These are phyloP conservation scores for Xylaria intraflava DNA, from an alignment of 495 filamentous ascomycete genomes.

Conservation along the genomic window DNA sequence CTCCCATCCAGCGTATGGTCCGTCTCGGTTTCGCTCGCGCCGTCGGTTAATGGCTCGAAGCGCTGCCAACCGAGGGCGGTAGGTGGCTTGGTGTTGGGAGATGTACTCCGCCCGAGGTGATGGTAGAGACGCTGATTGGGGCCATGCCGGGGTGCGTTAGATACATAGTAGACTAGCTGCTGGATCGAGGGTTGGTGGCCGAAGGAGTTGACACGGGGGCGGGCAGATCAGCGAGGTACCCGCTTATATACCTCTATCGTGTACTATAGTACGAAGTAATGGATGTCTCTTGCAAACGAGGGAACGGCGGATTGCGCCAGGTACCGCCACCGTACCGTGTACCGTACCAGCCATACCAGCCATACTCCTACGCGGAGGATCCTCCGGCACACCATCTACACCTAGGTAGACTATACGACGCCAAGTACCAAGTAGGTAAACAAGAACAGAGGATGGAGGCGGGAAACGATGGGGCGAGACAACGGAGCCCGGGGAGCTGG, in stretches of 20 bases:
- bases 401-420: too few relatives aligned
- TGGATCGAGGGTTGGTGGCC: slow-evolving; percentile 6
- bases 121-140: slow-evolving; percentile 10
- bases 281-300: too few relatives aligned
- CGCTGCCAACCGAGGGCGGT: background rate
- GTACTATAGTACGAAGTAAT: too few relatives aligned
- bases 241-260: too few relatives aligned
- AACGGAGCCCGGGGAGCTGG: background rate
- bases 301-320: too few relatives aligned
- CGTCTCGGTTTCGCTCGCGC: background rate
- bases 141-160: background rate
- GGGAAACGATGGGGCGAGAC: slow-evolving; percentile 1
- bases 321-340: too few relatives aligned
- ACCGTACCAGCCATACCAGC: too few relatives aligned
- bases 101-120: slow-evolving; percentile 5
- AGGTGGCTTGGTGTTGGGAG: background rate
- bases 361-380: too few relatives aligned
- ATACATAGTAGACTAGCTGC: background rate
- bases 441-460: background rate
- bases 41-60: background rate
- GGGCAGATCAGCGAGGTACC: background rate
- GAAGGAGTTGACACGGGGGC: background rate
- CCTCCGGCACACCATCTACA: too few relatives aligned
- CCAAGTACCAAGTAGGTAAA: background rate
- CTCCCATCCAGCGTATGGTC: background rate